Evolutionary conservation across 2,329 filamentous ascomycete genomes (phyloP).

Genomic region (Epichloe hybrida): DNA sequence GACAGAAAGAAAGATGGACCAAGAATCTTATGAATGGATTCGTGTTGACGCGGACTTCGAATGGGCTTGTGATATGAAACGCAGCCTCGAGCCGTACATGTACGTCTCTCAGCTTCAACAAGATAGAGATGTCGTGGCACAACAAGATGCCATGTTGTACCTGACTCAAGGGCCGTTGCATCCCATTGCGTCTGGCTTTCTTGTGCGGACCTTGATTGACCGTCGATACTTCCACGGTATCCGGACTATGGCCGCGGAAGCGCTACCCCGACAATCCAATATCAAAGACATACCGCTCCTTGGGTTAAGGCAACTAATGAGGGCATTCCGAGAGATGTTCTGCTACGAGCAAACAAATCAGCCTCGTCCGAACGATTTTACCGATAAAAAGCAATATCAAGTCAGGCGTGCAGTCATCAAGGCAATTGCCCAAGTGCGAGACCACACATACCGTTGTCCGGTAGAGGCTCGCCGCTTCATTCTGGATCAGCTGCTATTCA

Average conservation of each 20-base stretch:
- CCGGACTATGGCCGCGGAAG: conserved; percentile 68
- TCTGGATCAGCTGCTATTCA: conserved; percentile 78
- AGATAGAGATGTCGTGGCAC: conserved; percentile 90
- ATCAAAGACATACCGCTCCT: conserved; percentile 55
- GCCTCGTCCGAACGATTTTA: conserved; percentile 82
- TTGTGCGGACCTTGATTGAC: conserved; percentile 83
- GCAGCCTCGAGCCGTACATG: conserved; percentile 88
- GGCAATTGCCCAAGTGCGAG: conserved; percentile 66
- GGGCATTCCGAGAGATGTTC: conserved; percentile 77
- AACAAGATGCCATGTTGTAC: conserved; percentile 63
- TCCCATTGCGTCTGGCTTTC: conserved; percentile 74
- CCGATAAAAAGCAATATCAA: conserved; percentile 70
- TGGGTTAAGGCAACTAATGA: conserved; percentile 71
- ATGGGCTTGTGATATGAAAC: conserved; percentile 79
- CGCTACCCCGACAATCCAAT: conserved; percentile 63
- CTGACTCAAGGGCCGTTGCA: conserved; percentile 55
- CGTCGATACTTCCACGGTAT: conserved; percentile 88
- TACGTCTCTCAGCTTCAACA: conserved; percentile 95
- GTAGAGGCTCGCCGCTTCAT: conserved; percentile 70
- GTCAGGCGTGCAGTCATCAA: conserved; percentile 73
- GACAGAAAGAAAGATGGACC: conserved; percentile 81
- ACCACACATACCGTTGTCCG: conserved; percentile 62
- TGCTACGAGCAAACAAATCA: conserved; percentile 67
- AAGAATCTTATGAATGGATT: conserved; percentile 98
- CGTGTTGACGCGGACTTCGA: conserved; percentile 96